phyloP scores from a whole-genome alignment of 345 rosid genomes.

The Trapa bicornis region DNA sequence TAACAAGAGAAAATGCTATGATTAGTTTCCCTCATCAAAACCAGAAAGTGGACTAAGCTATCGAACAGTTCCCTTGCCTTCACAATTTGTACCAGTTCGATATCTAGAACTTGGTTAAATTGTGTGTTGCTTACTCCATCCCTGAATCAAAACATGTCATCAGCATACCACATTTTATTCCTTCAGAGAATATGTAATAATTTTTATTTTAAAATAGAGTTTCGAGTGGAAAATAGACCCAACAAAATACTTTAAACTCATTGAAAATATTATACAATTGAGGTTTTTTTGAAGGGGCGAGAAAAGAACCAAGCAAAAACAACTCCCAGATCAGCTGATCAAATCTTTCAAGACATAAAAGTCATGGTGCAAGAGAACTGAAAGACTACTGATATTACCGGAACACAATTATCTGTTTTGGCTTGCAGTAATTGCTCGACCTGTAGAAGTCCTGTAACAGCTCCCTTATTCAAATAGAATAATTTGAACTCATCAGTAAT shows the following conservation, averaged over 20 bases:
- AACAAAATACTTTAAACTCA: neutral
- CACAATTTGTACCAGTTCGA: constrained; percentile 69
- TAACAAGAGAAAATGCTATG: neutral
- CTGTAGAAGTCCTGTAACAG: constrained; percentile 48
- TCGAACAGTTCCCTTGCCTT: constrained; percentile 30
- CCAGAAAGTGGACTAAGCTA: neutral
- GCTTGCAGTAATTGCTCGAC: constrained; percentile 45
- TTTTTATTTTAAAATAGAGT: neutral
- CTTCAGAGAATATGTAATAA: neutral
- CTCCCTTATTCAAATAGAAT: constrained; percentile 34
- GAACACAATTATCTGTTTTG: constrained; percentile 68
- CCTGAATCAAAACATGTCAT: constrained; percentile 23
- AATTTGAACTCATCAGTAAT: neutral
- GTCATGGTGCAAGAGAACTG: neutral
- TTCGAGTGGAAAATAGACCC: neutral
- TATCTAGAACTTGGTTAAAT: constrained; percentile 72
- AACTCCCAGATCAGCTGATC: neutral
- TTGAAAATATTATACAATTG: neutral
- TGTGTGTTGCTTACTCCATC: constrained; percentile 95
- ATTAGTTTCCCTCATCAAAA: neutral
- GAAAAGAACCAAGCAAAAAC: neutral
- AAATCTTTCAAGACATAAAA: neutral
- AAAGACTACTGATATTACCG: constrained; percentile 27
- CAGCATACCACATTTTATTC: neutral
- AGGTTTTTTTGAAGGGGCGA: neutral